phyloP scores from a whole-genome alignment of 768 basidiomycete species.

The Boletus rubropictus region DNA sequence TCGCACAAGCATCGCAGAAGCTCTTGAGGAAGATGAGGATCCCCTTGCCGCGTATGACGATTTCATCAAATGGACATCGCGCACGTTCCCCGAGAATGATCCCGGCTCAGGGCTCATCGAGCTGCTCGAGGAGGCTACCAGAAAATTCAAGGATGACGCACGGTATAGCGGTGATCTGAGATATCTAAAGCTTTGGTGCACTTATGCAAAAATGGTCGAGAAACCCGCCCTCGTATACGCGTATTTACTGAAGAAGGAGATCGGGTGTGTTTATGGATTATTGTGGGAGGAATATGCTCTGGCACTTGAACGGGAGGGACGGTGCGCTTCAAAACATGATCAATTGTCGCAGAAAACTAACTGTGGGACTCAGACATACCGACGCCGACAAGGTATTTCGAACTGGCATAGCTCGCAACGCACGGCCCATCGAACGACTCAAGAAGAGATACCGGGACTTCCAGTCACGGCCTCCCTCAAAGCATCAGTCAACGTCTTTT shows the following conservation, averaged over 20 bases:
- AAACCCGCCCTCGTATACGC: conserved; percentile 64
- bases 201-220: conserved; percentile 79
- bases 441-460: conserved; percentile 80
- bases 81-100: conserved; percentile 68
- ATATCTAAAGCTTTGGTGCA: conserved; percentile 88
- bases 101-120: conserved; percentile 69
- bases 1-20: conserved; percentile 41
- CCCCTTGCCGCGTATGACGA: conserved; percentile 79
- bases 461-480: conserved; percentile 43
- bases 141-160: conserved; percentile 76
- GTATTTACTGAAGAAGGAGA: conserved; percentile 63
- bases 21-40: conserved; percentile 73
- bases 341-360: conserved; percentile 4
- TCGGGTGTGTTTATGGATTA: conserved; percentile 70
- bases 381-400: conserved; percentile 81
- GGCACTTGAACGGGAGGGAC: conserved; percentile 66
- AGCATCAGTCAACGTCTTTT: conserved; percentile 21
- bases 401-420: conserved; percentile 75
- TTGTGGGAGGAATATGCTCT: conserved; percentile 91
- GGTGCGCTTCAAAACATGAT: conserved; percentile 43
- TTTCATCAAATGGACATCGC: conserved; percentile 86
- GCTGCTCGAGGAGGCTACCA: conserved; percentile 78
- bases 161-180: conserved; percentile 82
- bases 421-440: conserved; percentile 77
- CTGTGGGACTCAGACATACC: conserved; percentile 41